phyloP scores from a whole-genome alignment of 2,329 filamentous ascomycete species.

The Magnaporthiopsis incrustans region DNA sequence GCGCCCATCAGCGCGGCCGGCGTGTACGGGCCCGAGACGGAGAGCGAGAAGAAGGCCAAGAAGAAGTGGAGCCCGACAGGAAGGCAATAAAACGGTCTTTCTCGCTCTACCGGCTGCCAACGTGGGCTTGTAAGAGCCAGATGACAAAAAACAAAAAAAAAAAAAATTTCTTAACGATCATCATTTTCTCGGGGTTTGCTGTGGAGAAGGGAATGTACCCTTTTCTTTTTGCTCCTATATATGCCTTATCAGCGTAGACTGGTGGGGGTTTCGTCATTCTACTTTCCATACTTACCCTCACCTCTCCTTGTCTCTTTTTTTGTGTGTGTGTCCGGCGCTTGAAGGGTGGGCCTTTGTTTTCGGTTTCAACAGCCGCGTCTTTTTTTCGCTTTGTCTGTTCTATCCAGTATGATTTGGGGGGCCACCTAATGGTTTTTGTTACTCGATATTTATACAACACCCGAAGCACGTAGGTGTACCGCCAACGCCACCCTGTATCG shows the following conservation, averaged over 20 bases:
- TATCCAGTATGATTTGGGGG: neutral
- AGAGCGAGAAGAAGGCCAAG: conserved; percentile 27
- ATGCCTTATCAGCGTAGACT: neutral
- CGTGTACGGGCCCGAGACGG: conserved; percentile 24
- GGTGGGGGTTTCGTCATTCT: neutral
- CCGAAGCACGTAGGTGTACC: no score
- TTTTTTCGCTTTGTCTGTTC: neutral
- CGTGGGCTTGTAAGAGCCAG: no score
- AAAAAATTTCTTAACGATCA: neutral
- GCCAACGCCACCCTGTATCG: no score
- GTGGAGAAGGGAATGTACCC: neutral
- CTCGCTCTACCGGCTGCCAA: no score
- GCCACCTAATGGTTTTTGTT: neutral
- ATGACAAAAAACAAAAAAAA: neutral
- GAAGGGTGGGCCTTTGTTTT: neutral
- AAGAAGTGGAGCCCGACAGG: conserved; percentile 39
- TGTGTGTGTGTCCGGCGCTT: neutral
- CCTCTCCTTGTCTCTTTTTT: neutral
- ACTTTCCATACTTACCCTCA: neutral
- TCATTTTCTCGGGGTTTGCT: neutral
- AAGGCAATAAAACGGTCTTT: conserved; percentile 28
- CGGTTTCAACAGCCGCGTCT: neutral
- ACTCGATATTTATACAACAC: neutral
- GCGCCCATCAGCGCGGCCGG: conserved; percentile 22
- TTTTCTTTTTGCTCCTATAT: neutral